A percentile compares a stretch with the other conserved stretches of the same genome.
These are phyloP conservation scores for Calocybe indica DNA, from an alignment of 768 basidiomycete genomes.

Conservation along the genomic window DNA sequence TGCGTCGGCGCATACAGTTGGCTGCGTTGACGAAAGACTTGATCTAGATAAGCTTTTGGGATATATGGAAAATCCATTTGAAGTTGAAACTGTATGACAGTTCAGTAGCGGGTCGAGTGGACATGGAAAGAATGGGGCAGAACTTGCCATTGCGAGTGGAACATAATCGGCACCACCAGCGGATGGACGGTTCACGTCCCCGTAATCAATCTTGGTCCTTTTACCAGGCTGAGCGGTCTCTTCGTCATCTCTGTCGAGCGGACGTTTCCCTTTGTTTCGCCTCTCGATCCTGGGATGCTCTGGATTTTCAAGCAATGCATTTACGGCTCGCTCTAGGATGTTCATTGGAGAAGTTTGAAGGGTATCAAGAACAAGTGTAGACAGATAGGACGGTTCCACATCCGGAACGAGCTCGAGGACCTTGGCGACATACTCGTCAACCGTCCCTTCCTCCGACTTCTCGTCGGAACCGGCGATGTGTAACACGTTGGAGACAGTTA, in stretches of 20 bases:
- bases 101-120: slow-evolving; percentile 1
- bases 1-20: slow-evolving; percentile 64
- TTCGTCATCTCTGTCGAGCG: slow-evolving; percentile 24
- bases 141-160: slow-evolving; percentile 46
- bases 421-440: slow-evolving; percentile 28
- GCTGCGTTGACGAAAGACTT: slow-evolving; percentile 28
- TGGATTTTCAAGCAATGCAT: slow-evolving; percentile 56
- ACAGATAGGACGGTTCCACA: slow-evolving; percentile 51
- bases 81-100: slow-evolving; percentile 39
- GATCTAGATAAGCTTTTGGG: slow-evolving; percentile 48
- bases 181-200: slow-evolving; percentile 35
- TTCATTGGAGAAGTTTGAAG: slow-evolving; percentile 26
- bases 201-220: slow-evolving; percentile 51
- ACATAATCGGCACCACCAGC: slow-evolving; percentile 40
- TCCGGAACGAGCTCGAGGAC: slow-evolving; percentile 70
- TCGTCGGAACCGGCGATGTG: too few species aligned
- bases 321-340: slow-evolving; percentile 50
- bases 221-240: slow-evolving; percentile 20
- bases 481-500: too few species aligned
- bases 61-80: slow-evolving; percentile 51
- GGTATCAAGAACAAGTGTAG: slow-evolving; percentile 39
- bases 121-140: slow-evolving; percentile 5
- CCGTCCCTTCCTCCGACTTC: too few species aligned
- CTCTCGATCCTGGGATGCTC: slow-evolving; percentile 49
- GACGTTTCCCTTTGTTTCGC: slow-evolving; percentile 26